Conservation (phyloP, 2,329 filamentous ascomycete genomes). For the Tolypocladium cylindrosporum region DNA sequence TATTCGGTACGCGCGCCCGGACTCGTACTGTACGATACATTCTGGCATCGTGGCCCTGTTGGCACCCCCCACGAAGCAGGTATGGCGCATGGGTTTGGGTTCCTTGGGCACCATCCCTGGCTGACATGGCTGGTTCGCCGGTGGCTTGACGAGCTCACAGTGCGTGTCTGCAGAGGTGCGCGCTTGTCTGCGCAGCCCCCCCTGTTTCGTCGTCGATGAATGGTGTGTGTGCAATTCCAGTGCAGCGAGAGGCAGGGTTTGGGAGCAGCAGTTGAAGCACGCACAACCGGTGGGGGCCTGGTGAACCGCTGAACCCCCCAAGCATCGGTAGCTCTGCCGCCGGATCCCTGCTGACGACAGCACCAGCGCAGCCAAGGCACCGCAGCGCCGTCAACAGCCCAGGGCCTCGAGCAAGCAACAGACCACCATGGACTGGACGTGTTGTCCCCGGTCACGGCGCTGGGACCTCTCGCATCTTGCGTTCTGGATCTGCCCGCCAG, state of each 20-base stretch:
- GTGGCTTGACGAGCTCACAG: not conserved
- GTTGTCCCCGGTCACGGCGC: not conserved
- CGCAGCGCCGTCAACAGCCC: not conserved
- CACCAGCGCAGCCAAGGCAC: not conserved
- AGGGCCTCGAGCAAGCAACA: not conserved
- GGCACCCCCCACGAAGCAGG: not conserved
- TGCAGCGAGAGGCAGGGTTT: not conserved
- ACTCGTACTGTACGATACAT: not conserved
- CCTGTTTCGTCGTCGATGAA: not conserved
- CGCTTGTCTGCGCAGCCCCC: not conserved
- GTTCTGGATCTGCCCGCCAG: not conserved
- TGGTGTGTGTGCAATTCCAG: not conserved
- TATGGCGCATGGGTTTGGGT: constrained; percentile 2
- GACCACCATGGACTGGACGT: not conserved
- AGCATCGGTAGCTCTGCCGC: constrained; percentile 7
- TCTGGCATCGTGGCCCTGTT: not conserved
- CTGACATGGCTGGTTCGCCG: not conserved
- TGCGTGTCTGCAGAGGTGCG: not conserved
- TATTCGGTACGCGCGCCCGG: not conserved
- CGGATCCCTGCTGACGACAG: constrained; percentile 4
- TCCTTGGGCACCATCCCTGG: constrained; percentile 3
- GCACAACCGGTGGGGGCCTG: not conserved
- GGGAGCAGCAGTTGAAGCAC: not conserved
- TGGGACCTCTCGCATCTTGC: not conserved
- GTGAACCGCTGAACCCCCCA: constrained; percentile 2